Percentiles rank a stretch among this genome's conserved stretches.
phyloP scores from a whole-genome alignment of 331 rosid genomes.

The Dryas integrifolia region DNA sequence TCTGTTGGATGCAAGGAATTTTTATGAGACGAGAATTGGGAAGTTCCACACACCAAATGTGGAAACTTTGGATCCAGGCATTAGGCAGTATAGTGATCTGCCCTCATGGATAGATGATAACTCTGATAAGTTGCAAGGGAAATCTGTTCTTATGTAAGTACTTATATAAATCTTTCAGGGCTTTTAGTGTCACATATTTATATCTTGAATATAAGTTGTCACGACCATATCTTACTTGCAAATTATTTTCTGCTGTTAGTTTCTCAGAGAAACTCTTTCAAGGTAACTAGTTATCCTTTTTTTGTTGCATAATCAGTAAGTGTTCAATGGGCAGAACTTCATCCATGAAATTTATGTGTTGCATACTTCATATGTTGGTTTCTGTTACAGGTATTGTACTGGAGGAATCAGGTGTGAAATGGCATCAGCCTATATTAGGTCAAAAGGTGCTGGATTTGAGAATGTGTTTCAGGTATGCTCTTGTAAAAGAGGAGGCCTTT shows the following conservation, averaged over 20 bases:
- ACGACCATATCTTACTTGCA: background rate
- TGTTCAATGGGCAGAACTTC: background rate
- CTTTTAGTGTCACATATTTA: background rate
- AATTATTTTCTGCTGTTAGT: background rate
- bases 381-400: slow-evolving; percentile 75
- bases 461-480: slow-evolving; percentile 80
- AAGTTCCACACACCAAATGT: slow-evolving; percentile 68
- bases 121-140: slow-evolving; percentile 61
- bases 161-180: background rate
- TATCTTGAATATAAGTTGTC: background rate
- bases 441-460: slow-evolving; percentile 91
- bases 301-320: background rate
- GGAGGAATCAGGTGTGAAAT: slow-evolving; percentile 97
- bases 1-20: slow-evolving; percentile 84
- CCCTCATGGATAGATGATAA: slow-evolving; percentile 86
- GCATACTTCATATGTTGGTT: slow-evolving; percentile 23
- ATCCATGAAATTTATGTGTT: too few relatives aligned
- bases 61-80: slow-evolving; percentile 71
- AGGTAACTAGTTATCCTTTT: background rate
- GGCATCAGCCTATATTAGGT: slow-evolving; percentile 96
- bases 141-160: slow-evolving; percentile 69
- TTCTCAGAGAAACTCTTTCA: background rate
- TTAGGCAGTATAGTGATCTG: slow-evolving; percentile 89
- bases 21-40: slow-evolving; percentile 94
- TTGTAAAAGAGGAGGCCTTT: background rate